phyloP scores from a whole-genome alignment of 192 early-diverging fungal genomes.

The Umbelopsis ramanniana region DNA sequence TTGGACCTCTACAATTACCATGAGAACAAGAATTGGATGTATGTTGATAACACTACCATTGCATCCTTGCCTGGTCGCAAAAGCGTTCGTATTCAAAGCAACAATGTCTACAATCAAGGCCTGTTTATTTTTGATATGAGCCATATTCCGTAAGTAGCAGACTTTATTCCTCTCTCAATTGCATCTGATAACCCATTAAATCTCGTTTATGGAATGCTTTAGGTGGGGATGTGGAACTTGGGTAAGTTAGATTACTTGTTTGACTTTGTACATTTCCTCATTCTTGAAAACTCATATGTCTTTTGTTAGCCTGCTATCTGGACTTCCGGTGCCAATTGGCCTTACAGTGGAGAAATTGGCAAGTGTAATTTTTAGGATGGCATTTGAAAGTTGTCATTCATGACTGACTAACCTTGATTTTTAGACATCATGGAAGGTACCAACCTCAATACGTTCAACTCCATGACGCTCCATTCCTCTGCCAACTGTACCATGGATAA shows the following conservation, averaged over 20 bases:
- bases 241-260: constrained; percentile 3
- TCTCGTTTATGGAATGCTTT: background rate
- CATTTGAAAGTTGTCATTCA: background rate
- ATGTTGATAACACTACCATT: constrained; percentile 24
- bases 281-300: too few relatives aligned
- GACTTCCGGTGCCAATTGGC: constrained; percentile 50
- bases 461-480: constrained; percentile 42
- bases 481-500: constrained; percentile 40
- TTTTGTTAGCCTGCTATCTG: constrained; percentile 45
- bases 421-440: constrained; percentile 50
- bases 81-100: constrained; percentile 36
- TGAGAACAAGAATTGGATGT: constrained; percentile 12
- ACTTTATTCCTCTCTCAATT: too few relatives aligned
- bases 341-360: constrained; percentile 49
- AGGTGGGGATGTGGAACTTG: constrained; percentile 53
- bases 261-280: background rate
- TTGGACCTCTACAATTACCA: background rate
- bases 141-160: constrained; percentile 38
- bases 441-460: constrained; percentile 34
- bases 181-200: background rate
- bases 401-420: background rate
- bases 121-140: constrained; percentile 33
- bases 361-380: too few relatives aligned
- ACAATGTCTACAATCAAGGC: constrained; percentile 30
- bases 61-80: constrained; percentile 25